phyloP scores from a whole-genome alignment of 306 rosid species.

The Ormosia emarginata region DNA sequence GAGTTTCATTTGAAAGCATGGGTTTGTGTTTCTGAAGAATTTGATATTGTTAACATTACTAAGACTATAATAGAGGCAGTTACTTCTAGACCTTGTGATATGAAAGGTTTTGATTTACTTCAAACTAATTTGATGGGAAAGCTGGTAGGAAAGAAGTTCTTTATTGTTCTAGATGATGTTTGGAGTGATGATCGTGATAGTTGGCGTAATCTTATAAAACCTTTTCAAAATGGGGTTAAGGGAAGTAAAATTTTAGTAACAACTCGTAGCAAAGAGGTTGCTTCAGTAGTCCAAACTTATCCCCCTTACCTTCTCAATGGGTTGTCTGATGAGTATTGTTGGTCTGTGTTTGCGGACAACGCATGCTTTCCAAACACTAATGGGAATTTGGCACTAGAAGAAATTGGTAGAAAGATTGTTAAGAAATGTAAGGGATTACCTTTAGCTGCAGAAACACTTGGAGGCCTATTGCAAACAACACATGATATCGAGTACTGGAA shows the following conservation, averaged over 20 bases:
- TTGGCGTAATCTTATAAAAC: neutral
- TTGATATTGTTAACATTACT: neutral
- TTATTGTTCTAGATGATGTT: conserved; percentile 20
- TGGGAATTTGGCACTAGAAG: neutral
- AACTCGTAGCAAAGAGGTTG: neutral
- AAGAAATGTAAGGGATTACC: conserved; percentile 23
- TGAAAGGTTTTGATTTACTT: neutral
- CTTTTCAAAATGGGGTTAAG: neutral
- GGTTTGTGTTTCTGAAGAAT: conserved; percentile 13
- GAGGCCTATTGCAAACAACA: neutral
- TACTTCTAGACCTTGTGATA: neutral
- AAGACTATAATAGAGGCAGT: neutral
- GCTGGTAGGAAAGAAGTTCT: neutral
- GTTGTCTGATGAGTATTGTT: neutral
- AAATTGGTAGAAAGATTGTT: neutral
- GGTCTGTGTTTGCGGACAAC: neutral
- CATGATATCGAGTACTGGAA: neutral
- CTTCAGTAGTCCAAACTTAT: neutral
- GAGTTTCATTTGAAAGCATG: neutral
- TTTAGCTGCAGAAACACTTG: neutral
- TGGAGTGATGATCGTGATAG: neutral
- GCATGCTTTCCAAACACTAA: neutral
- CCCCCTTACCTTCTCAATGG: neutral
- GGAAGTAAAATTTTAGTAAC: conserved; percentile 29
- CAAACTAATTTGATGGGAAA: neutral